Conservation (phyloP, 2,329 filamentous ascomycete genomes). For the Cryphonectria nitschkei region DNA sequence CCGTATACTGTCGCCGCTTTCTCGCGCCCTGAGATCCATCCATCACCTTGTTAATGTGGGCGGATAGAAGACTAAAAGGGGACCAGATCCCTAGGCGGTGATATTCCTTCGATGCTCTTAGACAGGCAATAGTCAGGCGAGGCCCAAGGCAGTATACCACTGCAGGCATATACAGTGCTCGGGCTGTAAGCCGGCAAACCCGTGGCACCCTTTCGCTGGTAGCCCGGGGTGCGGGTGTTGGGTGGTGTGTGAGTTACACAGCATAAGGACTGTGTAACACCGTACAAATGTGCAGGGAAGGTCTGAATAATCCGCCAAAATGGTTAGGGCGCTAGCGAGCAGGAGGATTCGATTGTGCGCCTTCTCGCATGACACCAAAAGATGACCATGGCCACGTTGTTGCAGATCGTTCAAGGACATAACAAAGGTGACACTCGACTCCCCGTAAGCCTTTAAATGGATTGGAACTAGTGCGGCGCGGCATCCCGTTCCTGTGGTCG, state of each 20-base stretch:
- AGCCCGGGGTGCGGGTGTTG: too few relatives aligned
- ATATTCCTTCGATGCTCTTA: background rate
- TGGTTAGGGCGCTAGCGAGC: background rate
- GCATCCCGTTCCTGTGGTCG: background rate
- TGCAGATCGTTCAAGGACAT: background rate
- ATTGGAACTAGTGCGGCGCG: too few relatives aligned
- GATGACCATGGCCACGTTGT: background rate
- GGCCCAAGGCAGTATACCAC: background rate
- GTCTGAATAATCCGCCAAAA: background rate
- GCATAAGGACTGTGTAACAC: background rate
- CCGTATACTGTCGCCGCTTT: background rate
- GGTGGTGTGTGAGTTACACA: background rate
- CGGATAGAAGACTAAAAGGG: background rate
- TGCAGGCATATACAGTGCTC: background rate
- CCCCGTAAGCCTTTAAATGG: background rate
- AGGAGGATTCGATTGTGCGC: background rate
- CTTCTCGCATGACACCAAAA: background rate
- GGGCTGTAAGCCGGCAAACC: background rate
- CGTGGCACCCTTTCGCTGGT: background rate
- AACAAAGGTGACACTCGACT: background rate
- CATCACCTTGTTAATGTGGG: background rate
- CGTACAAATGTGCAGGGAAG: background rate
- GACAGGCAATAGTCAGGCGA: background rate
- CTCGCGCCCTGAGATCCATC: background rate
- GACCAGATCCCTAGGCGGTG: background rate